These are phyloP conservation scores for Pichia ethanolica DNA, from an alignment of 805 yeast species.

Conservation along the genomic window DNA sequence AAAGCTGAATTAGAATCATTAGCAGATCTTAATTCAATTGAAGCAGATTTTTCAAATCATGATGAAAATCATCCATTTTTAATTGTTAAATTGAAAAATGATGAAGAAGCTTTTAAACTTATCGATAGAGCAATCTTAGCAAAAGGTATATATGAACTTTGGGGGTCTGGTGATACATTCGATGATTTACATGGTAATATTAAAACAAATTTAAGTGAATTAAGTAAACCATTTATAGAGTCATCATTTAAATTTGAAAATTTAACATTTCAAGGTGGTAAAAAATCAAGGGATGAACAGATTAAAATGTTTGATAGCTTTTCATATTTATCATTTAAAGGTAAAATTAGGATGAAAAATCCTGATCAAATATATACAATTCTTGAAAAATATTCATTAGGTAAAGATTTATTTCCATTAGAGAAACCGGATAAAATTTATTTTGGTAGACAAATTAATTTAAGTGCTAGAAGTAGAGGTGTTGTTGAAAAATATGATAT, in stretches of 20 bases:
- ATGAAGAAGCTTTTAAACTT: slow-evolving; percentile 57
- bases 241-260: slow-evolving; percentile 75
- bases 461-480: slow-evolving; percentile 52
- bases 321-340: slow-evolving; percentile 60
- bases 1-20: slow-evolving; percentile 77
- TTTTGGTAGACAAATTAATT: slow-evolving; percentile 68
- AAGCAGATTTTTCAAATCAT: slow-evolving; percentile 54
- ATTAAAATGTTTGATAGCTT: slow-evolving; percentile 65
- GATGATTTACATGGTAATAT: slow-evolving; percentile 53
- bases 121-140: slow-evolving; percentile 62
- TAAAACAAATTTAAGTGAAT: slow-evolving; percentile 22
- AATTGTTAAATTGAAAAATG: slow-evolving; percentile 56
- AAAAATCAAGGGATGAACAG: slow-evolving; percentile 43
- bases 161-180: slow-evolving; percentile 61
- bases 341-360: slow-evolving; percentile 68
- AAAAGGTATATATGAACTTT: slow-evolving; percentile 73
- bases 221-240: slow-evolving; percentile 31
- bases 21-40: slow-evolving; percentile 55
- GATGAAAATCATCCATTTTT: slow-evolving; percentile 61
- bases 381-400: slow-evolving; percentile 59
- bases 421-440: slow-evolving; percentile 50
- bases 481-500: slow-evolving; percentile 74
- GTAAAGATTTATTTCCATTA: slow-evolving; percentile 30
- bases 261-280: slow-evolving; percentile 64
- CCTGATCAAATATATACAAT: slow-evolving; percentile 68